Base-by-base conservation (phyloP, 345 rosid genomes). In the Citrus glauca region DNA sequence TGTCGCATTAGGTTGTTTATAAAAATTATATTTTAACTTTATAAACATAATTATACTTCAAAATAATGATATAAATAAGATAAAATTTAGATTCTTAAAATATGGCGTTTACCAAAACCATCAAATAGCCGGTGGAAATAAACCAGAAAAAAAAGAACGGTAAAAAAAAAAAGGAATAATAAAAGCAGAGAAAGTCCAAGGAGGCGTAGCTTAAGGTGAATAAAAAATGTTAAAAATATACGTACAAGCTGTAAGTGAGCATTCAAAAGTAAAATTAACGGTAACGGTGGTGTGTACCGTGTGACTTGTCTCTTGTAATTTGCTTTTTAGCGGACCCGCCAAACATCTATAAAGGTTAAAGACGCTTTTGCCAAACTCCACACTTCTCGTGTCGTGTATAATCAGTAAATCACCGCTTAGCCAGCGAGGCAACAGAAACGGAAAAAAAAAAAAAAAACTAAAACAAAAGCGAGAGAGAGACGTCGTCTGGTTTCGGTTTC, bases 381-480 rank as follows among this genome's bases (percentile, higher is more conserved):
- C 22, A 0, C 28, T 62, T 27, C 60, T 42, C 60, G 60, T 45
- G 69, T 9, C 64, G 60, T 14, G 70, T 13, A 13, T 13, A 45
- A 45, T 13, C 17, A 13, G 50, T 11, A 45, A 45, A 45, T 45
- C 50, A 45, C 16, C 0, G 50, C 50, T 11, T 45, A 13, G 68
- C 77, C 77, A 61, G 69, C 59, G 57, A 27, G 25, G 66, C 77
- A 16, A 20, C 28, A 6, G 17, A 19, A 50, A 8, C 65, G 5
- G 14, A 7, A 14, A 0, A 5, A 2, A 4, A 2, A 2, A 1
- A 5, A 0, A 0, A 2, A 4, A 1, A 2, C 2, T 59, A 42
- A 1, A 57, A 28, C 35, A 33, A n/a, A 2, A 14, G 16, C 17
- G 64, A 33, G 35, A n/a, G 16, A 1, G 20, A n/a, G 33, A 32